Evolutionary conservation across 2,329 filamentous ascomycete genomes (phyloP).

Genomic region (Apiospora arundinis): DNA sequence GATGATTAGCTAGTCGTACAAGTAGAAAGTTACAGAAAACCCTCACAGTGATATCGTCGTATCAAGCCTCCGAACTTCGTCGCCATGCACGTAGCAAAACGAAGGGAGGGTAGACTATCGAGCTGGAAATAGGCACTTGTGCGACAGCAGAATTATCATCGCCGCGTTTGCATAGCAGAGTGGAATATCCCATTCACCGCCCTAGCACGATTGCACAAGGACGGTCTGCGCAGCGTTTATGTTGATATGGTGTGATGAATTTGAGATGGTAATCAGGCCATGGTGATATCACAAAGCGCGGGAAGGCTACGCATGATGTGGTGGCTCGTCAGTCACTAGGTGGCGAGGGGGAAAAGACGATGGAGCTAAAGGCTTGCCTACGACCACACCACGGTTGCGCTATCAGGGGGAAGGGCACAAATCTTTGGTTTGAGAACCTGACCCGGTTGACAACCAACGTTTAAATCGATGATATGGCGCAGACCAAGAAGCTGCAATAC

Average conservation of each 20-base stretch:
- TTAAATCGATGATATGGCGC: neutral
- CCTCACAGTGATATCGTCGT: neutral
- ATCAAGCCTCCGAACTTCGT: neutral
- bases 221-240: neutral
- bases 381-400: neutral
- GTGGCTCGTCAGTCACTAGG: slow-evolving; percentile 6
- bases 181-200: neutral
- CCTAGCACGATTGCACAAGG: neutral
- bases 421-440: neutral
- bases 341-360: neutral
- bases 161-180: neutral
- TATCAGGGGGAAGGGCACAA: neutral
- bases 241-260: slow-evolving; percentile 8
- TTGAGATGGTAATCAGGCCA: neutral
- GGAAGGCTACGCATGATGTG: neutral
- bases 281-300: neutral
- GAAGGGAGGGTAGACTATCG: neutral
- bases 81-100: neutral
- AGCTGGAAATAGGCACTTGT: neutral
- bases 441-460: neutral
- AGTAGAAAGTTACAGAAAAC: neutral
- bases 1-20: neutral
- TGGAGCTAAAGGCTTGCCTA: neutral
- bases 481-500: neutral
- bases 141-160: neutral